Evolutionary conservation across 2,329 filamentous ascomycete species (phyloP).

Genomic region (Dactylellina parvicollis): DNA sequence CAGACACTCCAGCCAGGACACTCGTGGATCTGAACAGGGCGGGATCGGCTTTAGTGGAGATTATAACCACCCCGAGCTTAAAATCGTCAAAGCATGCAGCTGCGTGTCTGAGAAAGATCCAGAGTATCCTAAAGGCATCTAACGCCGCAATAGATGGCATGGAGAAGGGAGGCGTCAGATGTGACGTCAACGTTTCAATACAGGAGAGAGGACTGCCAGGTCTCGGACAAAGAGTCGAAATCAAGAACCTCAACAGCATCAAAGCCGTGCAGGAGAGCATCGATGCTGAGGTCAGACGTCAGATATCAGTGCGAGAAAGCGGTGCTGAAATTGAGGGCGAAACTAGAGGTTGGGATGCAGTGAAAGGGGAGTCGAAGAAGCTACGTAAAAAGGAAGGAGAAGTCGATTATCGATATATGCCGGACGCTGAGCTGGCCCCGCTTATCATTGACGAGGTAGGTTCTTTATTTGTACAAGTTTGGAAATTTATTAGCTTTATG

Average conservation of each 20-base stretch:
- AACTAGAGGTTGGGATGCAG: conserved; percentile 91
- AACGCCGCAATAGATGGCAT: conserved; percentile 90
- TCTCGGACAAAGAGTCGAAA: conserved; percentile 89
- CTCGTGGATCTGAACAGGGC: conserved; percentile 95
- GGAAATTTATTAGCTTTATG: conserved; percentile 48
- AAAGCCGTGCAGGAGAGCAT: conserved; percentile 96
- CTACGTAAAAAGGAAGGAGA: conserved; percentile 94
- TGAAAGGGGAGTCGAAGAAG: conserved; percentile 80
- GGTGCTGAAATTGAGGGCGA: conserved; percentile 82
- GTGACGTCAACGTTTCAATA: conserved; percentile 95
- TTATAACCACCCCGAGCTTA: conserved; percentile 81
- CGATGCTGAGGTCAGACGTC: conserved; percentile 85
- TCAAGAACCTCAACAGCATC: conserved; percentile 95
- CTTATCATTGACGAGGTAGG: conserved; percentile 73
- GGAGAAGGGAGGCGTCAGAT: conserved; percentile 89
- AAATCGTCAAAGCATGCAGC: conserved; percentile 76
- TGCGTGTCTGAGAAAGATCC: conserved; percentile 87
- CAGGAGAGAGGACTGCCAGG: conserved; percentile 69
- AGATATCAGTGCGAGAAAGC: conserved; percentile 80
- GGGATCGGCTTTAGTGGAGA: conserved; percentile 89
- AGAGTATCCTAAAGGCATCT: conserved; percentile 79
- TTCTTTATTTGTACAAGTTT: neutral
- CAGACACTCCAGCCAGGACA: conserved; percentile 64
- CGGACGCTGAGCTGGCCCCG: conserved; percentile 87
- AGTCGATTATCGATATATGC: conserved; percentile 98